A percentile compares a stretch with the other conserved stretches of the same genome.
Conservation (phyloP, 1,284 basidiomycete genomes). For the Stygiomarasmius scandens region DNA sequence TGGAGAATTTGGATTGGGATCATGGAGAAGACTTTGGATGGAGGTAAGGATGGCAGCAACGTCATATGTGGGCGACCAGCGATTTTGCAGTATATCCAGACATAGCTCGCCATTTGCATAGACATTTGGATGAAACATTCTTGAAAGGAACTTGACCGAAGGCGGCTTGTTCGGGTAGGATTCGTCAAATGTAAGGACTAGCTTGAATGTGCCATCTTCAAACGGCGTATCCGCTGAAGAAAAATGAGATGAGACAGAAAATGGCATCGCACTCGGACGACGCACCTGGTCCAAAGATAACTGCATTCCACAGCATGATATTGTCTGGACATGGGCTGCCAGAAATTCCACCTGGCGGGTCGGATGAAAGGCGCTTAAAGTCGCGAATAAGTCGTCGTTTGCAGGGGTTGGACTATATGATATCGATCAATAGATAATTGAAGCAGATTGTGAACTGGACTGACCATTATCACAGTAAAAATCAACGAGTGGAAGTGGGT, state of each 20-base stretch:
- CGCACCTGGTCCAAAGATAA: slow-evolving; percentile 96
- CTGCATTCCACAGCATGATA: slow-evolving; percentile 99
- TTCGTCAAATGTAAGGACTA: slow-evolving; percentile 94
- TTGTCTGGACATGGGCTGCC: slow-evolving; percentile 97
- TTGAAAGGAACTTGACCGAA: slow-evolving; percentile 93
- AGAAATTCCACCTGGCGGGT: slow-evolving; percentile 94
- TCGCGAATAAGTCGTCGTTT: slow-evolving; percentile 91
- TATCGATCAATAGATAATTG: not conserved
- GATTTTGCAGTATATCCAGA: slow-evolving; percentile 96
- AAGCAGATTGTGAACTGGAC: not conserved
- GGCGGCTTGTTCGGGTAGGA: slow-evolving; percentile 98
- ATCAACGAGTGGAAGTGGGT: not conserved
- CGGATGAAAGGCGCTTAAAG: slow-evolving; percentile 92
- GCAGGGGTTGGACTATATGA: slow-evolving; percentile 80
- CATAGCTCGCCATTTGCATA: slow-evolving; percentile 98
- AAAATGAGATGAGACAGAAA: not conserved
- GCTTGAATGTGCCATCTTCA: slow-evolving; percentile 98
- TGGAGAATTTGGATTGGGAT: slow-evolving; percentile 97
- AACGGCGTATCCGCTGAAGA: slow-evolving; percentile 92
- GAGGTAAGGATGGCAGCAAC: slow-evolving; percentile 97
- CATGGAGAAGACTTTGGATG: slow-evolving; percentile 94
- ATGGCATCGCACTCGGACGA: slow-evolving; percentile 14
- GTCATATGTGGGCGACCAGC: slow-evolving; percentile 98
- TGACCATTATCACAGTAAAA: slow-evolving; percentile 2
- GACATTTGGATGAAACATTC: slow-evolving; percentile 99